Conservation (phyloP, 148 eudicot species). For the Spergularia bocconei region DNA sequence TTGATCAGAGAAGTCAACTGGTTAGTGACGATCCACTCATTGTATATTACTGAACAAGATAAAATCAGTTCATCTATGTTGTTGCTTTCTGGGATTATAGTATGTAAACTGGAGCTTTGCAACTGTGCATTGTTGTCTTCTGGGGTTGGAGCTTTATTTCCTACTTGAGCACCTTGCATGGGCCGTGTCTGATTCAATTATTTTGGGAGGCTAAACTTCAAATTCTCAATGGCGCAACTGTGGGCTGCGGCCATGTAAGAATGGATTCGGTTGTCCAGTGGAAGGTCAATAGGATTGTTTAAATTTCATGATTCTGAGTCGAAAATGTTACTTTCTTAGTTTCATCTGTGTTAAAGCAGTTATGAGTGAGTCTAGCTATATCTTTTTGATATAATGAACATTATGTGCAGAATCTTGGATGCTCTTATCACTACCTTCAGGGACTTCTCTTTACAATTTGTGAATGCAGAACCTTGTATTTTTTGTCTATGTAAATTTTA, state of each 20-base stretch:
- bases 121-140: background rate
- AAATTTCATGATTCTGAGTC: background rate
- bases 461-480: background rate
- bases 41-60: background rate
- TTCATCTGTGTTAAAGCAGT: background rate
- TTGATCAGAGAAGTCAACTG: background rate
- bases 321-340: no score
- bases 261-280: background rate
- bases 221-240: background rate
- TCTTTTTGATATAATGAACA: background rate
- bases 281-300: background rate
- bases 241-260: background rate
- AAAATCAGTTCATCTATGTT: background rate
- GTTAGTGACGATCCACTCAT: background rate
- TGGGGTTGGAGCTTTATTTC: background rate
- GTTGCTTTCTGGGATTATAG: background rate
- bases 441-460: slow-evolving; percentile 2
- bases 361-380: background rate
- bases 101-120: background rate
- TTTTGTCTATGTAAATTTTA: background rate
- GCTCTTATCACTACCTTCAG: background rate
- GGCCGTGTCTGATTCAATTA: background rate
- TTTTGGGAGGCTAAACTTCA: background rate
- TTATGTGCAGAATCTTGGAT: background rate
- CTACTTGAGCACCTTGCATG: background rate